Evolutionary conservation across 139 green algal species (phyloP).

Genomic region (Chlorella sp.): DNA sequence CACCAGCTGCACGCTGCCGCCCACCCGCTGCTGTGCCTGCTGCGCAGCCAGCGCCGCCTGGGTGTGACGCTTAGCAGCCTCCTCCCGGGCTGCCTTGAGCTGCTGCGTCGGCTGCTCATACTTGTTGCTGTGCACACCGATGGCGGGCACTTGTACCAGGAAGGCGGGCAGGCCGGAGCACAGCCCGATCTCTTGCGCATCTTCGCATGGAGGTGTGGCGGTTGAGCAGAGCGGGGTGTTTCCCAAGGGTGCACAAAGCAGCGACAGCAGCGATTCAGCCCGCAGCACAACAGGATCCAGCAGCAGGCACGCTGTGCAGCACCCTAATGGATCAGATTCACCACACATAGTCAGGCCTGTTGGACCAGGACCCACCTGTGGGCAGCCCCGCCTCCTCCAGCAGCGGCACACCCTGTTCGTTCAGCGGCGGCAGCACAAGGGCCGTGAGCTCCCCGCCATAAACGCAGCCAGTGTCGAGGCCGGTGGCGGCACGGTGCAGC

Average conservation of each 20-base stretch:
- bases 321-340: too few species aligned
- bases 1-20: neutral
- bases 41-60: neutral
- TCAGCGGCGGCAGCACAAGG: slow-evolving; percentile 55
- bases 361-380: too few species aligned
- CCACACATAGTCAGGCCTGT: too few species aligned
- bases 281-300: neutral
- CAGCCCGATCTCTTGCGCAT: neutral
- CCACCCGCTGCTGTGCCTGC: neutral
- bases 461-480: slow-evolving; percentile 81
- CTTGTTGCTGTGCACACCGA: slow-evolving; percentile 17
- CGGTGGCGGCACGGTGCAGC: neutral
- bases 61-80: neutral
- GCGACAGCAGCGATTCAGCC: neutral
- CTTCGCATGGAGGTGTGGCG: too few species aligned
- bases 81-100: neutral
- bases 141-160: slow-evolving; percentile 12
- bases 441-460: slow-evolving; percentile 81
- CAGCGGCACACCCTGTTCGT: neutral
- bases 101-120: neutral
- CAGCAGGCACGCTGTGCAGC: neutral
- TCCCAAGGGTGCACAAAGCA: too few species aligned
- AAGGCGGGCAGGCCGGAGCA: slow-evolving; percentile 5
- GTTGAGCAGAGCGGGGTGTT: neutral
- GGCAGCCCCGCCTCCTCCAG: neutral